Conservation (phyloP, 2,329 filamentous ascomycete genomes). For the Curvularia lunata region DNA sequence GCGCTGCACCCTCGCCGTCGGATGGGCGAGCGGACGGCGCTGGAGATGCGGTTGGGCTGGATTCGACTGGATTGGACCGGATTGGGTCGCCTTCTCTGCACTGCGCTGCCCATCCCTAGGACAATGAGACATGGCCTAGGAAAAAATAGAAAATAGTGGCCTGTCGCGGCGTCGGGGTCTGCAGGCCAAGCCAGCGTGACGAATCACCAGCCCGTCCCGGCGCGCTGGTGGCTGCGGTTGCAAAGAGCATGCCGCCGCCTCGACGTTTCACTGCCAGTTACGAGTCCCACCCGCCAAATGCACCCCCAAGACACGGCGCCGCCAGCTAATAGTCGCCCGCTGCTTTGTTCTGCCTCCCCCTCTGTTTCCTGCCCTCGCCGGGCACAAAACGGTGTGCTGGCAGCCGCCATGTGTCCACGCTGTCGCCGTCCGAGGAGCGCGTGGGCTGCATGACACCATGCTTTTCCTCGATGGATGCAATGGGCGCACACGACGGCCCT, state of each 20-base stretch:
- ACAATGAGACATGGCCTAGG: background rate
- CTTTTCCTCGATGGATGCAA: too few species aligned
- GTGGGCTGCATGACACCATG: too few species aligned
- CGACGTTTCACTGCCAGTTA: slow-evolving; percentile 13
- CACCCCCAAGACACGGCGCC: too few species aligned
- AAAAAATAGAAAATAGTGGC: background rate
- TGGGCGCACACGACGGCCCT: slow-evolving; percentile 14
- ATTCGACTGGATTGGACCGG: too few species aligned
- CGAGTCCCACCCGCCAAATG: slow-evolving; percentile 1
- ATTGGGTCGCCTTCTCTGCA: too few species aligned
- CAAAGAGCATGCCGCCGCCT: slow-evolving; percentile 8
- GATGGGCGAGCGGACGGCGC: too few species aligned
- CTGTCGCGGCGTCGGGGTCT: background rate
- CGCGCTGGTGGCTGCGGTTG: background rate
- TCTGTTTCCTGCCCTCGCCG: background rate
- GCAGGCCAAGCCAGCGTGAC: background rate
- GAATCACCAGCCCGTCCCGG: background rate
- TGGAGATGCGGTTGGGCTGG: too few species aligned
- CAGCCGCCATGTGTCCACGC: too few species aligned
- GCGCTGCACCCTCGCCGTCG: too few species aligned
- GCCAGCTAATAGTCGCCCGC: too few species aligned
- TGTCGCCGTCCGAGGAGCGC: too few species aligned
- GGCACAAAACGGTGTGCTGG: background rate
- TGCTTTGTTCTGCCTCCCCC: background rate
- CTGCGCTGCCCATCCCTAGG: background rate